A percentile compares a stretch with the other conserved stretches of the same genome.
Evolutionary conservation across 768 basidiomycete genomes (phyloP).

Genomic region (Tremella fuciformis): DNA sequence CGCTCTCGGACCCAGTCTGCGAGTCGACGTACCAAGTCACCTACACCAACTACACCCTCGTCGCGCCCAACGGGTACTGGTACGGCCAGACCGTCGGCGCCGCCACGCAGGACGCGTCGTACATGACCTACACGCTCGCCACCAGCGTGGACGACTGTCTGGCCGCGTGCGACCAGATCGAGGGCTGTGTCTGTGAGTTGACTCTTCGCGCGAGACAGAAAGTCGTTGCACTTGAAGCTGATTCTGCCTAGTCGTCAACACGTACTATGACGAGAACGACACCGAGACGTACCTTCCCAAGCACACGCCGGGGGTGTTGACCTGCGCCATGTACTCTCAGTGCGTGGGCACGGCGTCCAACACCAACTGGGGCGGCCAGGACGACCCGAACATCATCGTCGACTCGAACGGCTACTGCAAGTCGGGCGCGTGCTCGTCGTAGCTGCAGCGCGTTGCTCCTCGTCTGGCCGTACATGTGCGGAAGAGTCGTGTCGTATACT

Average conservation of each 20-base stretch:
- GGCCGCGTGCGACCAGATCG: conserved; percentile 30
- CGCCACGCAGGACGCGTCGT: conserved; percentile 32
- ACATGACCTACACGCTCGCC: conserved; percentile 43
- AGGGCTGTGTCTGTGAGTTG: conserved; percentile 17
- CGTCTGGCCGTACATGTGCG: no score
- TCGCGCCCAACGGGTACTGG: conserved; percentile 35
- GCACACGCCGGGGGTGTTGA: conserved; percentile 32
- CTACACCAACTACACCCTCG: conserved; percentile 28
- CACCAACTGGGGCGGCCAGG: conserved; percentile 36
- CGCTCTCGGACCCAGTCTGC: not conserved
- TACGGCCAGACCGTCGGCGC: conserved; percentile 32
- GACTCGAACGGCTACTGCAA: conserved; percentile 41
- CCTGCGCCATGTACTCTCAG: conserved; percentile 35
- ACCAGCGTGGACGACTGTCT: conserved; percentile 34
- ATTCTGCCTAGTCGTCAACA: conserved; percentile 21
- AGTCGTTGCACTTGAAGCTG: no score
- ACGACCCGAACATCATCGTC: conserved; percentile 33
- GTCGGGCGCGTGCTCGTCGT: conserved; percentile 20
- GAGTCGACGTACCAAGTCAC: conserved; percentile 5
- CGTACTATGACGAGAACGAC: conserved; percentile 30
- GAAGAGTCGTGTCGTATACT: no score
- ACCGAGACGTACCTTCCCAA: conserved; percentile 27
- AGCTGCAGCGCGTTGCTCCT: no score
- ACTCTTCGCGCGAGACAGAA: no score
- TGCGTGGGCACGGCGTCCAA: conserved; percentile 30